Conservation (phyloP, 768 basidiomycete genomes). For the Daedaleopsis nitida region DNA sequence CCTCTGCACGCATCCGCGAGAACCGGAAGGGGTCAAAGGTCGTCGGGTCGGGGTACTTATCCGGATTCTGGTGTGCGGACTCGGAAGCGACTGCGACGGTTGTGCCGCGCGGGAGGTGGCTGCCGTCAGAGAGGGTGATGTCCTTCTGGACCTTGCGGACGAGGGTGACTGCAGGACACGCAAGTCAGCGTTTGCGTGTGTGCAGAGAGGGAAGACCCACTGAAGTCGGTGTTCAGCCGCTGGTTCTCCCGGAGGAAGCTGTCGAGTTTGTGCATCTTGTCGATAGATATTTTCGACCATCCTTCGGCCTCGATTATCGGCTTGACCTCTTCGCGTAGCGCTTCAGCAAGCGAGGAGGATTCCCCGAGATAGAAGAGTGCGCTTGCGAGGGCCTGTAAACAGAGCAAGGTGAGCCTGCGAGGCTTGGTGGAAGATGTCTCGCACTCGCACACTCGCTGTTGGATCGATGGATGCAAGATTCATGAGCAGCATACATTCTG, state of each 20-base stretch:
- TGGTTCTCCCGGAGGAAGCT: slow-evolving; percentile 35
- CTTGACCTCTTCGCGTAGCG: slow-evolving; percentile 34
- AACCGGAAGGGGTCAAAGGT: slow-evolving; percentile 30
- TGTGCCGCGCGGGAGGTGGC: slow-evolving; percentile 24
- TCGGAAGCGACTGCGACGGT: slow-evolving; percentile 16
- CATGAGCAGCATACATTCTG: slow-evolving; percentile 26
- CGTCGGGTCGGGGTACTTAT: slow-evolving; percentile 24
- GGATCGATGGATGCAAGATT: slow-evolving; percentile 29
- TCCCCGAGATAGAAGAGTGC: slow-evolving; percentile 31
- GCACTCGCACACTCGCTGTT: slow-evolving; percentile 10
- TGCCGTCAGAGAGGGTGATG: slow-evolving; percentile 24
- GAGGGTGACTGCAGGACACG: slow-evolving; percentile 7
- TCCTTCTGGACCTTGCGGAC: slow-evolving; percentile 13
- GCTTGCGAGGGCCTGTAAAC: slow-evolving; percentile 27
- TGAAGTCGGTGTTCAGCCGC: slow-evolving; percentile 18
- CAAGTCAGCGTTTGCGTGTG: not conserved
- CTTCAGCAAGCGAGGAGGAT: slow-evolving; percentile 26
- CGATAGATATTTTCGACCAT: slow-evolving; percentile 32
- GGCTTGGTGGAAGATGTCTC: slow-evolving; percentile 20
- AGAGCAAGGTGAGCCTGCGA: not conserved
- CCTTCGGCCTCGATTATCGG: slow-evolving; percentile 27
- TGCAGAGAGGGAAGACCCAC: slow-evolving; percentile 1
- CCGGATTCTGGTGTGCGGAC: slow-evolving; percentile 26
- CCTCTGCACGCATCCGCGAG: slow-evolving; percentile 13
- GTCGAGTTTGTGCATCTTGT: slow-evolving; percentile 33